Evolutionary conservation across 2,329 filamentous ascomycete species (phyloP), one percentile per base, ranked within the genome.

Genomic region (Ophiobolus disseminans): DNA sequence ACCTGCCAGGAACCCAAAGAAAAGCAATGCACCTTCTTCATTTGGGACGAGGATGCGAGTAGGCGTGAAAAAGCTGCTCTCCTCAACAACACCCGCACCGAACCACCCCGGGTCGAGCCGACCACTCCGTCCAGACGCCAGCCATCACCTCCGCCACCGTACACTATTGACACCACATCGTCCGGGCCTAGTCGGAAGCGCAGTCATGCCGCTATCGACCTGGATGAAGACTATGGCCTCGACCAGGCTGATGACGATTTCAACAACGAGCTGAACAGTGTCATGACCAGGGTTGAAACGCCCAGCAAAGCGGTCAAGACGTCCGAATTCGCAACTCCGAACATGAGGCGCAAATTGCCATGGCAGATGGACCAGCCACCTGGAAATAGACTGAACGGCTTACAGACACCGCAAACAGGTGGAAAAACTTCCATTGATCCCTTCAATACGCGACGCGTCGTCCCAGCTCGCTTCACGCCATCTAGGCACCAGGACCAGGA

Each of bases 21-120:
- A 25, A 46, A 77, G 36, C 72, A 76, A 31, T 86, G 84, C 58
- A 73, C 73, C 1, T 83, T 86, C 68, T 86, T 85, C 55, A 66
- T 86, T 0, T 86, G 82, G 81, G 74, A 80, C 6, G 76, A 82
- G 11, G 78, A 83, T 34, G 83, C 83, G 0, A 68, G 73, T 32
- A 50, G 58, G 14, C 73, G 82, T 42, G 80, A 82, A 63, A 76
- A 78, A 40, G 64, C 64, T 10, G 75, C 76, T 17, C 68, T 82
- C 16, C 47, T 79, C 43, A 74, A 64, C 46, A 82, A 81, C 54
- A 77, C 78, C 26, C 70, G 73, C 46, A 78, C 70, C n/a, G 80
- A 82, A 57, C 68, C 74, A 3, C 48, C 19, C 7, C 45, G 31
- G 36, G 30, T 32, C 14, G 35, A 39, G 7, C 40, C 48, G 1